Conservation (phyloP, 2,329 filamentous ascomycete genomes). For the Clonostachys rosea region DNA sequence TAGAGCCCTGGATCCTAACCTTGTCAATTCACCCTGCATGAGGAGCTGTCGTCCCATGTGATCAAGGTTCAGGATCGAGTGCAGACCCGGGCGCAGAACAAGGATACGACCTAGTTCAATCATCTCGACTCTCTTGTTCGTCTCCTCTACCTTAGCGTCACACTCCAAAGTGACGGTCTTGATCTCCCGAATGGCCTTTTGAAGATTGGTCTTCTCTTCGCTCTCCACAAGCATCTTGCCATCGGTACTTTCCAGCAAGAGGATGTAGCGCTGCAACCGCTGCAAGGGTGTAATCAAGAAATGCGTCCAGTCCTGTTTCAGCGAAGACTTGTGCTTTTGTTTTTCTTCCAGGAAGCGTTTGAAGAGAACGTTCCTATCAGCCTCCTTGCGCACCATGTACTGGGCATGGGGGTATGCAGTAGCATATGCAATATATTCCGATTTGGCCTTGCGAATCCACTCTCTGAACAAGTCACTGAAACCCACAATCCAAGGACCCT, state of each 20-base stretch:
- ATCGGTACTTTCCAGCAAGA: slow-evolving; percentile 77
- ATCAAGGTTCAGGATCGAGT: slow-evolving; percentile 84
- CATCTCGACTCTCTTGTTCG: slow-evolving; percentile 85
- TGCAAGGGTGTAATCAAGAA: slow-evolving; percentile 93
- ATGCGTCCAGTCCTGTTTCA: slow-evolving; percentile 87
- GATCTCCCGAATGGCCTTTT: slow-evolving; percentile 85
- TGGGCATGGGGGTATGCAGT: slow-evolving; percentile 80
- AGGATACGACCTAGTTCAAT: slow-evolving; percentile 80
- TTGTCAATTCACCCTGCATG: slow-evolving; percentile 81
- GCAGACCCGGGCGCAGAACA: slow-evolving; percentile 81
- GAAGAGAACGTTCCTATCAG: slow-evolving; percentile 81
- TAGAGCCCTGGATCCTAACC: slow-evolving; percentile 84
- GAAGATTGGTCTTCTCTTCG: slow-evolving; percentile 84
- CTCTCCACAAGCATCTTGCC: slow-evolving; percentile 80
- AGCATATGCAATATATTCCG: slow-evolving; percentile 88
- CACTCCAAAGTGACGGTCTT: slow-evolving; percentile 85
- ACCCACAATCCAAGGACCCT: slow-evolving; percentile 88
- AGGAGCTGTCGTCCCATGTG: slow-evolving; percentile 91
- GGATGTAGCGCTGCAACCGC: slow-evolving; percentile 81
- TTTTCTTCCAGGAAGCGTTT: slow-evolving; percentile 78
- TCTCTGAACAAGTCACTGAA: slow-evolving; percentile 98
- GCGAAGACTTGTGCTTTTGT: slow-evolving; percentile 71
- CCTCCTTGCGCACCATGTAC: slow-evolving; percentile 78
- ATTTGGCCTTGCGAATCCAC: slow-evolving; percentile 93
- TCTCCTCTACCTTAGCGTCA: slow-evolving; percentile 87